Evolutionary conservation across 2,329 filamentous ascomycete species (phyloP).

Genomic region (Hypoxylon sp.): DNA sequence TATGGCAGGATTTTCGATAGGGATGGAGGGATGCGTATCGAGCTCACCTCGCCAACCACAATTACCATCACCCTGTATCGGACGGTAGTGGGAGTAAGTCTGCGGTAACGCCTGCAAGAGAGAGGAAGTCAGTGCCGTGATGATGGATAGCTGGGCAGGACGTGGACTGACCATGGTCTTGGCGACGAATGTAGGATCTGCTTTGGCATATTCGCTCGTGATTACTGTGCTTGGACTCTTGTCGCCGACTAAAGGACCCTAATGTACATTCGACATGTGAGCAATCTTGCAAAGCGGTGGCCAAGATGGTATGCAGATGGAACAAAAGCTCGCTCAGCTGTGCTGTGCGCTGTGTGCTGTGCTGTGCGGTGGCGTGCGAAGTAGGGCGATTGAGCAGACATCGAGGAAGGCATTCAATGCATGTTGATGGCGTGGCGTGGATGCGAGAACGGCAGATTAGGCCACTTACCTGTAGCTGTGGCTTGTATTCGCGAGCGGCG

Average conservation of each 20-base stretch:
- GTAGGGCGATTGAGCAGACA: too few species aligned
- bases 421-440: too few species aligned
- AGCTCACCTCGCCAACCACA: constrained; percentile 95
- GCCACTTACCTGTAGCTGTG: constrained; percentile 63
- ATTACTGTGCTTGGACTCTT: constrained; percentile 80
- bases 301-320: constrained; percentile 9
- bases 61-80: constrained; percentile 90
- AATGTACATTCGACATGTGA: constrained; percentile 40
- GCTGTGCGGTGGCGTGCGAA: not conserved
- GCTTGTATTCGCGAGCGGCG: constrained; percentile 66
- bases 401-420: too few species aligned
- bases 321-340: constrained; percentile 7
- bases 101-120: constrained; percentile 73
- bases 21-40: constrained; percentile 19
- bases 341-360: not conserved
- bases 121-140: constrained; percentile 33
- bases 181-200: constrained; percentile 81
- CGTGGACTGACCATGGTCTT: constrained; percentile 79
- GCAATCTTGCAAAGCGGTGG: constrained; percentile 10
- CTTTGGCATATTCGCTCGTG: constrained; percentile 85
- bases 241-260: constrained; percentile 86
- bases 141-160: constrained; percentile 6
- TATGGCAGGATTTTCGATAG: constrained; percentile 24
- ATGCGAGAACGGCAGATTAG: too few species aligned
- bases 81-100: constrained; percentile 87